These are phyloP conservation scores for Neurospora hispaniola DNA, from an alignment of 495 filamentous ascomycete species.

Conservation along the genomic window DNA sequence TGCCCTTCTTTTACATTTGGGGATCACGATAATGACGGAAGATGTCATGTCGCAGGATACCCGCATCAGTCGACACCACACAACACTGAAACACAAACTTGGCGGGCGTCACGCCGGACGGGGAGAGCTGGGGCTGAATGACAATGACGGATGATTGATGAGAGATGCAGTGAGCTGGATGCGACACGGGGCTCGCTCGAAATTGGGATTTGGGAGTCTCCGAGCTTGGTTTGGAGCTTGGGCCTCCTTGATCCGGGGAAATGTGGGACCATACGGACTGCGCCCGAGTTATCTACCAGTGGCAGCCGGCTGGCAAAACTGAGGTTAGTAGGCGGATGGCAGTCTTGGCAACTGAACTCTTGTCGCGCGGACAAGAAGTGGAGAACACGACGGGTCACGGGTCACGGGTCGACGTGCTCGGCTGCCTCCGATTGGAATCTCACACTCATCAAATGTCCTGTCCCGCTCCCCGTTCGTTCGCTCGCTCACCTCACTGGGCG, in stretches of 20 bases:
- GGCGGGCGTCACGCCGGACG: not conserved
- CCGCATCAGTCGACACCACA: not conserved
- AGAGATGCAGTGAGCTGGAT: not conserved
- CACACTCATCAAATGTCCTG: not conserved
- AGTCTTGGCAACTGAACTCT: not conserved
- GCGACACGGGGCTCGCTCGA: not conserved
- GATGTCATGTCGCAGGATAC: not conserved
- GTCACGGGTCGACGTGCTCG: not conserved
- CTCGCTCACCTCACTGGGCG: not conserved
- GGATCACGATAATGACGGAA: not conserved
- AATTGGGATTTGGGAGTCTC: not conserved
- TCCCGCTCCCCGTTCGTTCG: not conserved
- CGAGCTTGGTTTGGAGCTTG: not conserved
- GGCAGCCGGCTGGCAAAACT: not conserved
- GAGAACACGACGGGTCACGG: not conserved
- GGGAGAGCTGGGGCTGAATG: not conserved
- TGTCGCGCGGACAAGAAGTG: not conserved
- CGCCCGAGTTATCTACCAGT: not conserved
- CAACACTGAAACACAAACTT: not conserved
- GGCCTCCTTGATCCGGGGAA: not conserved
- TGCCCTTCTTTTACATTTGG: not conserved
- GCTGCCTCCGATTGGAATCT: not conserved
- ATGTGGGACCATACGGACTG: not conserved
- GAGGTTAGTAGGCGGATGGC: not conserved
- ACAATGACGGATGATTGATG: not conserved